Conservation (phyloP, 2,329 filamentous ascomycete species). For the Aspergillus felis region DNA sequence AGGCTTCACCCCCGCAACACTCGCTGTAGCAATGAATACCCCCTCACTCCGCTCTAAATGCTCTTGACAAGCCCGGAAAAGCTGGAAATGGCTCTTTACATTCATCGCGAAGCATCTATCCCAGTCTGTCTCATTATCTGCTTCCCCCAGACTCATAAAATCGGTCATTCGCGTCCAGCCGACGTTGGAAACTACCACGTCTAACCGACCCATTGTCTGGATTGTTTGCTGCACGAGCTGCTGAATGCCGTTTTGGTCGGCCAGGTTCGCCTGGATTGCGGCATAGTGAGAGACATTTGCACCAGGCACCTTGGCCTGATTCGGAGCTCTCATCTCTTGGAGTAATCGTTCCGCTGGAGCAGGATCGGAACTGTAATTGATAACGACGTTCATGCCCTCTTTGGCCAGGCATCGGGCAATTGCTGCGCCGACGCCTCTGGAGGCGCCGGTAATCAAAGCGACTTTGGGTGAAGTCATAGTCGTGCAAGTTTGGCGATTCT, state of each 20-base stretch:
- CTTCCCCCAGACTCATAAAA: constrained; percentile 20
- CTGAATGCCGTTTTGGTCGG: constrained; percentile 13
- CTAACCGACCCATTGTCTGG: constrained; percentile 44
- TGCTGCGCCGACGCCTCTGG: constrained; percentile 33
- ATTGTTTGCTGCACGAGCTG: constrained; percentile 43
- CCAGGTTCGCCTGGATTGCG: background rate
- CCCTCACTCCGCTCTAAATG: constrained; percentile 57
- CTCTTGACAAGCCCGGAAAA: constrained; percentile 53
- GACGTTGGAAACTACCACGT: constrained; percentile 43
- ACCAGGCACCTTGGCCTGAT: background rate
- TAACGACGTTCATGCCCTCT: constrained; percentile 30
- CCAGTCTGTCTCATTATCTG: too few species aligned
- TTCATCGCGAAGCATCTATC: too few species aligned
- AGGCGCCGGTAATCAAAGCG: constrained; percentile 36
- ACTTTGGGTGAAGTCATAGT: constrained; percentile 19
- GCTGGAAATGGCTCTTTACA: constrained; percentile 59
- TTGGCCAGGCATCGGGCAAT: constrained; percentile 34
- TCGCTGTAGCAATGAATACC: constrained; percentile 61
- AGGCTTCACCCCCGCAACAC: constrained; percentile 60
- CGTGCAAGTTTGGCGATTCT: too few species aligned
- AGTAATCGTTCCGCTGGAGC: constrained; percentile 27
- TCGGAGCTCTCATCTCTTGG: background rate
- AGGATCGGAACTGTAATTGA: constrained; percentile 46
- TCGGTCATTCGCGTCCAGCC: constrained; percentile 40
- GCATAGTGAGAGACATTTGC: background rate